phyloP scores from a whole-genome alignment of 1,139 yeast species.

The Spencermartinsiella ligniputridi region DNA sequence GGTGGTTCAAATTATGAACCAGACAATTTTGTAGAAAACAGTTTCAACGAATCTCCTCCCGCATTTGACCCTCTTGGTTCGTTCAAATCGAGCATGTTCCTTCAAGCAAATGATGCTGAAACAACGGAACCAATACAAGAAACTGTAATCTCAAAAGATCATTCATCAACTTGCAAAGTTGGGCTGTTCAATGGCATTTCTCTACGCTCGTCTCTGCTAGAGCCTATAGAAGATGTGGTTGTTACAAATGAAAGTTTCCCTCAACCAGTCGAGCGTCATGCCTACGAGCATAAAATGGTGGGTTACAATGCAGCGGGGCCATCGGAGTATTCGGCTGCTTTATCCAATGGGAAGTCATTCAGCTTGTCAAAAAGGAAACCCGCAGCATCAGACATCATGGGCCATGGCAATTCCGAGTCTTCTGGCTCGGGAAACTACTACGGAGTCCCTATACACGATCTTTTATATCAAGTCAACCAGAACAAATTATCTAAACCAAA shows the following conservation, averaged over 20 bases:
- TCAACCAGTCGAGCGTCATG: neutral
- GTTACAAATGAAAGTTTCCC: neutral
- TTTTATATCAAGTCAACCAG: conserved; percentile 19
- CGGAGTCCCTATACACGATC: conserved; percentile 31
- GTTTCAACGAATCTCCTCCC: too few species aligned
- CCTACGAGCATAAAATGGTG: neutral
- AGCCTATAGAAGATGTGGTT: neutral
- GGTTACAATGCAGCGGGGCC: neutral
- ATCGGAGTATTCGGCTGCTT: neutral
- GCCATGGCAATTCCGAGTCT: neutral
- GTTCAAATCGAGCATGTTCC: conserved; percentile 1
- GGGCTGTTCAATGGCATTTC: neutral
- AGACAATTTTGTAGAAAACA: too few species aligned
- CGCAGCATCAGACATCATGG: neutral
- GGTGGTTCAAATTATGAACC: too few species aligned
- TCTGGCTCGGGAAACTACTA: conserved; percentile 18
- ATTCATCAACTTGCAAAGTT: too few species aligned
- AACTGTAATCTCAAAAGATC: neutral
- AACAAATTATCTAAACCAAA: conserved; percentile 5
- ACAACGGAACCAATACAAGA: neutral
- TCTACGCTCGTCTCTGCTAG: neutral
- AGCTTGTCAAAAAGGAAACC: neutral
- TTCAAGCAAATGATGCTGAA: neutral
- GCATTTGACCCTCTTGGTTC: neutral
- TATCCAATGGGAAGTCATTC: neutral